Conservation (phyloP, 2,329 filamentous ascomycete genomes). For the Fusarium piperis region DNA sequence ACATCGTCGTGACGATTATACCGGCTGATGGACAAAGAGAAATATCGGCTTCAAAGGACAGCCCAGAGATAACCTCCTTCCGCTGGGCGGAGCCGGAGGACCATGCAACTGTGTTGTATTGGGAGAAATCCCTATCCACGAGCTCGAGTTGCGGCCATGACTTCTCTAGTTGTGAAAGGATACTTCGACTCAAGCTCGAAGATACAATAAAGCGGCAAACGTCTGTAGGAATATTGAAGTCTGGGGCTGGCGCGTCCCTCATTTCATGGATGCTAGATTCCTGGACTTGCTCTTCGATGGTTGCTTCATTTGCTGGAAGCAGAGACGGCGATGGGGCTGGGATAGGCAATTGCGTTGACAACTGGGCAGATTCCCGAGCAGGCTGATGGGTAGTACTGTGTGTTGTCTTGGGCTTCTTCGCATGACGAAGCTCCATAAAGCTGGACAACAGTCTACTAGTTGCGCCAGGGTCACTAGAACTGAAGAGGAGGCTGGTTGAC, state of each 20-base stretch:
- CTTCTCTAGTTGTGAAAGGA: constrained; percentile 62
- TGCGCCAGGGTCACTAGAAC: constrained; percentile 28
- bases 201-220: constrained; percentile 60
- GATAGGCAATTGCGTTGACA: background rate
- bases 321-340: background rate
- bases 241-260: constrained; percentile 23
- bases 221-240: constrained; percentile 17
- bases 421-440: constrained; percentile 47
- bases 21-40: constrained; percentile 75
- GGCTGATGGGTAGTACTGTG: background rate
- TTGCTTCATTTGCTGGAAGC: too few species aligned
- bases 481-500: constrained; percentile 14
- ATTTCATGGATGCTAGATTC: background rate
- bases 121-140: constrained; percentile 68
- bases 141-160: constrained; percentile 61
- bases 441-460: constrained; percentile 43
- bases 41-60: constrained; percentile 74
- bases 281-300: background rate
- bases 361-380: background rate
- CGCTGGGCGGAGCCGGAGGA: constrained; percentile 40
- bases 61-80: constrained; percentile 45
- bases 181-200: constrained; percentile 53
- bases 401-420: constrained; percentile 36
- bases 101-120: constrained; percentile 50
- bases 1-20: constrained; percentile 75